phyloP scores from a whole-genome alignment of 306 rosid species.

The Carpinus viminea region DNA sequence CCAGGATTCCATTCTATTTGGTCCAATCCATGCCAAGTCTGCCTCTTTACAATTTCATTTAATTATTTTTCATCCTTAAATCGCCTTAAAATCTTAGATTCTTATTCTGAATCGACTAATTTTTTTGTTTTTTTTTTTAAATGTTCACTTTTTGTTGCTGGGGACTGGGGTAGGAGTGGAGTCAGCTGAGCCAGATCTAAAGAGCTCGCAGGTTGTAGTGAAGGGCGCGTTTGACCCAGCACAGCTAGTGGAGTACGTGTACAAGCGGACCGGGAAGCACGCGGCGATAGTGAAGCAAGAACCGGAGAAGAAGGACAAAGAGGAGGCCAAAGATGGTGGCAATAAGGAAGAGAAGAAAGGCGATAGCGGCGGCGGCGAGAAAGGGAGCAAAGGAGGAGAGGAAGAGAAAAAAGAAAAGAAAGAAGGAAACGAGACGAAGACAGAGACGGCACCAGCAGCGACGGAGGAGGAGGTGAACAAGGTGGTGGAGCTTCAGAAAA shows the following conservation, averaged over 20 bases:
- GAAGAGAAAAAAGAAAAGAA: conserved; percentile 23
- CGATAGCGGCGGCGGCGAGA: conserved; percentile 19
- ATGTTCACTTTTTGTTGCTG: background rate
- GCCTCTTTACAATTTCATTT: background rate
- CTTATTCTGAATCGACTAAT: background rate
- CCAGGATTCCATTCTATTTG: conserved; percentile 22
- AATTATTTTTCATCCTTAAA: conserved; percentile 2
- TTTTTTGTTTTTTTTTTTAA: background rate
- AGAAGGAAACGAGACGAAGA: background rate
- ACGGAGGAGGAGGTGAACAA: conserved; percentile 44
- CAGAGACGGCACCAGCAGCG: background rate
- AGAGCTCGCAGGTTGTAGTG: conserved; percentile 70
- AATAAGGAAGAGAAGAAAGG: conserved; percentile 35
- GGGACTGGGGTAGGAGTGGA: conserved; percentile 60
- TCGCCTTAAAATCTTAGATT: background rate
- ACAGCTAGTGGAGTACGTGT: conserved; percentile 59
- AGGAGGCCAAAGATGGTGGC: conserved; percentile 37
- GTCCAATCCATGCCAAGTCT: conserved; percentile 26
- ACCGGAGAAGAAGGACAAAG: conserved; percentile 47
- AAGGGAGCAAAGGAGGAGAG: conserved; percentile 22
- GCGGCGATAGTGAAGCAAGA: conserved; percentile 74
- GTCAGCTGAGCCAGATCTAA: conserved; percentile 80
- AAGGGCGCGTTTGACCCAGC: conserved; percentile 70
- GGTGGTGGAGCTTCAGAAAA: conserved; percentile 56
- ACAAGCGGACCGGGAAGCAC: conserved; percentile 75